These are phyloP conservation scores for Candida qinlingensis DNA, from an alignment of 805 yeast genomes.

Conservation along the genomic window DNA sequence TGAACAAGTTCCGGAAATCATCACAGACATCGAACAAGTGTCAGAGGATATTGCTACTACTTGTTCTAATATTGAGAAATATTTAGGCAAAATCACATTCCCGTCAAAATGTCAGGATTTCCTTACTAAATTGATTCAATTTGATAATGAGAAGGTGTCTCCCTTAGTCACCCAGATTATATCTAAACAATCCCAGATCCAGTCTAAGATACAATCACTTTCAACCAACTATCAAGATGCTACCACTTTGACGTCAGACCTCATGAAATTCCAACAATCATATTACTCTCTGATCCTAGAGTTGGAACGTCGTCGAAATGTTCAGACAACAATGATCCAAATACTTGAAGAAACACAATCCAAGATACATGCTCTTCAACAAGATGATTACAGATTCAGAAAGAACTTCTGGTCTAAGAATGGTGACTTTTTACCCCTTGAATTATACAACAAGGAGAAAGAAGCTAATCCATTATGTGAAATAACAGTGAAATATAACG, in stretches of 20 bases:
- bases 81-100: conserved; percentile 27
- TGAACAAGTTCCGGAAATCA: conserved; percentile 51
- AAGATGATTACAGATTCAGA: conserved; percentile 40
- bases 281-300: conserved; percentile 50
- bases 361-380: conserved; percentile 33
- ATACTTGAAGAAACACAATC: conserved; percentile 37
- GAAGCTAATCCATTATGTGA: conserved; percentile 19
- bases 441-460: conserved; percentile 42
- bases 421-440: conserved; percentile 52
- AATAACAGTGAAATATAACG: conserved; percentile 11
- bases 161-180: neutral
- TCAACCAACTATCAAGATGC: neutral
- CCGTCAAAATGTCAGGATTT: conserved; percentile 21
- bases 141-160: conserved; percentile 17
- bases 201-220: conserved; percentile 3
- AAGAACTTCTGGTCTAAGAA: conserved; percentile 38
- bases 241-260: neutral
- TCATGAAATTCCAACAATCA: conserved; percentile 40
- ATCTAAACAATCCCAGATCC: conserved; percentile 4
- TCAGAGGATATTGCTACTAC: conserved; percentile 24
- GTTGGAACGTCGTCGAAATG: conserved; percentile 41
- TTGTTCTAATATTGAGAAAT: conserved; percentile 23
- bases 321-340: conserved; percentile 35
- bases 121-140: conserved; percentile 16
- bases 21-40: conserved; percentile 40